A percentile compares a stretch with the other conserved stretches of the same genome.
Evolutionary conservation across 768 basidiomycete genomes (phyloP).

Genomic region (Amanita exitialis): DNA sequence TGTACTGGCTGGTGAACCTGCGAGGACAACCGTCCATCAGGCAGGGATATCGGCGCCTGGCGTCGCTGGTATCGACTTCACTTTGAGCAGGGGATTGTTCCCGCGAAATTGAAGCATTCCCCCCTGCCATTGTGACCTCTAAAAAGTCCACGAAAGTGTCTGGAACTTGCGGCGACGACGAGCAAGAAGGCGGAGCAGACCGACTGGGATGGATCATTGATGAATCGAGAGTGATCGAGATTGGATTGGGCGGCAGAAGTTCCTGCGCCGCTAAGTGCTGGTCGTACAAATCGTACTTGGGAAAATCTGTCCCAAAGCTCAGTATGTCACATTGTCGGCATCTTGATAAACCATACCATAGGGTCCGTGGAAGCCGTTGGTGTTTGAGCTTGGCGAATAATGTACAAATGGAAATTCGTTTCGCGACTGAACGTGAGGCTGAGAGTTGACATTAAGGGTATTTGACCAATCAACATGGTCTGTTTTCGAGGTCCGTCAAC

Average conservation of each 20-base stretch:
- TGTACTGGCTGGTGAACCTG: constrained; percentile 44
- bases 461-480: neutral
- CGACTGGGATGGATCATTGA: constrained; percentile 6
- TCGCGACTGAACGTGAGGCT: neutral
- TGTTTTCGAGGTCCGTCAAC: neutral
- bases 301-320: neutral
- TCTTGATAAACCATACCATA: neutral
- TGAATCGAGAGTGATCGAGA: neutral
- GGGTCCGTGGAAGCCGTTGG: neutral
- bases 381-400: neutral
- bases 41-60: constrained; percentile 36
- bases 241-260: neutral
- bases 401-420: neutral
- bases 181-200: constrained; percentile 11
- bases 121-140: neutral
- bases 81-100: constrained; percentile 22
- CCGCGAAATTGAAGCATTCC: constrained; percentile 14
- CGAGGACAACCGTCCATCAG: constrained; percentile 35
- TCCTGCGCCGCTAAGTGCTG: constrained; percentile 3
- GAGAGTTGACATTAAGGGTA: neutral
- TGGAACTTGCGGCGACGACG: constrained; percentile 7
- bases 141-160: neutral
- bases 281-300: constrained; percentile 3
- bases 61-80: constrained; percentile 22
- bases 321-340: neutral